phyloP scores from a whole-genome alignment of 176 grass and related monocot species.

The Dendrocalamus sinicus region DNA sequence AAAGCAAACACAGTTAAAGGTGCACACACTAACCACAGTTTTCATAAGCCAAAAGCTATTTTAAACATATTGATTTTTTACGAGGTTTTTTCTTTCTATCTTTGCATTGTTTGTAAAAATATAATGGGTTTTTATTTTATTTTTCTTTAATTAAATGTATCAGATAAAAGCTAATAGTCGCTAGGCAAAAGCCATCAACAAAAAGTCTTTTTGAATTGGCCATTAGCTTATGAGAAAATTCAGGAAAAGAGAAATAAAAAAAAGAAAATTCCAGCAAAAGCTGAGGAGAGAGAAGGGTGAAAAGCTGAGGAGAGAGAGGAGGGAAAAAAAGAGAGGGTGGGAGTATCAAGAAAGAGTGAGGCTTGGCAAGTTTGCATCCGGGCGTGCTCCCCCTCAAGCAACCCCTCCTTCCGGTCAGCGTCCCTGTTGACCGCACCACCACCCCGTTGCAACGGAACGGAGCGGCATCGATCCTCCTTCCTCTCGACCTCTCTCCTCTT shows the following conservation, averaged over 20 bases:
- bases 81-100: too few species aligned
- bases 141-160: too few species aligned
- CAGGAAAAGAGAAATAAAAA: not conserved
- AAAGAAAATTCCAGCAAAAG: not conserved
- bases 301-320: not conserved
- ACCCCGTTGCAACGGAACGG: slow-evolving; percentile 42
- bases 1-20: slow-evolving; percentile 41
- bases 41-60: too few species aligned
- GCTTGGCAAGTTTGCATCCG: slow-evolving; percentile 40
- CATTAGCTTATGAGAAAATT: too few species aligned
- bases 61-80: too few species aligned
- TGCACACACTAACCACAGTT: slow-evolving; percentile 41
- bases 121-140: too few species aligned
- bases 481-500: not conserved
- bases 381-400: slow-evolving; percentile 66
- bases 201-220: too few species aligned
- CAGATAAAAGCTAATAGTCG: too few species aligned
- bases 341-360: slow-evolving; percentile 61
- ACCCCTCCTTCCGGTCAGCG: slow-evolving; percentile 49
- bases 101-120: too few species aligned
- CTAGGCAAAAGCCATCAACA: too few species aligned
- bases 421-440: slow-evolving; percentile 54
- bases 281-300: not conserved
- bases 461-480: not conserved
- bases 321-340: not conserved